phyloP scores from a whole-genome alignment of 768 basidiomycete genomes.

The Boletus sp. region DNA sequence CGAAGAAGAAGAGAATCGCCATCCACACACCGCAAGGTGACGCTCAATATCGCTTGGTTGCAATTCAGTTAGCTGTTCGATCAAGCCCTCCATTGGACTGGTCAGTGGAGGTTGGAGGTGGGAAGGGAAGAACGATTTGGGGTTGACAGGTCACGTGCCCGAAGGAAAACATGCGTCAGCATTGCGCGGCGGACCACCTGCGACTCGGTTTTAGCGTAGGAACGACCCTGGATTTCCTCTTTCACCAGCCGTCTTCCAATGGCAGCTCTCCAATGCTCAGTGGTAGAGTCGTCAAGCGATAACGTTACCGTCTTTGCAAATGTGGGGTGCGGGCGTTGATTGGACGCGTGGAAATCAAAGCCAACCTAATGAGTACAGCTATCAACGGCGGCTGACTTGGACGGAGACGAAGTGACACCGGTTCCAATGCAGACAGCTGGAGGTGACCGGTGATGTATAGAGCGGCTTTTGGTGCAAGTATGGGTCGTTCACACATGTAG shows the following conservation, averaged over 20 bases:
- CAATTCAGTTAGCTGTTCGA: conserved; percentile 10
- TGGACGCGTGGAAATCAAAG: conserved; percentile 3
- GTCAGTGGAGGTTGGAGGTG: conserved; percentile 5
- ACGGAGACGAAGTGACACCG: background rate
- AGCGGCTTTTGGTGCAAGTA: conserved; percentile 9
- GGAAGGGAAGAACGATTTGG: conserved; percentile 1
- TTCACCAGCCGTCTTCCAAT: background rate
- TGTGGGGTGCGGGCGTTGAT: conserved; percentile 7
- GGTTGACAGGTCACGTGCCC: conserved; percentile 24
- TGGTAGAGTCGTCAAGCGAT: background rate
- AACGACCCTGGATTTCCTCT: background rate
- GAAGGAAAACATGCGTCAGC: conserved; percentile 10
- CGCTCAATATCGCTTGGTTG: conserved; percentile 14
- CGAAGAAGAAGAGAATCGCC: conserved; percentile 20
- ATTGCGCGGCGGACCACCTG: background rate
- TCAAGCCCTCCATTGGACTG: background rate
- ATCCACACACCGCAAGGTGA: conserved; percentile 15
- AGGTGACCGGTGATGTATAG: conserved; percentile 12
- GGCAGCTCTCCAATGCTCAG: background rate
- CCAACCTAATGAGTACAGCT: background rate
- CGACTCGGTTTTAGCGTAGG: background rate
- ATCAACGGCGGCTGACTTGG: background rate
- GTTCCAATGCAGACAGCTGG: conserved; percentile 2
- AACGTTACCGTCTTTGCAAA: background rate
- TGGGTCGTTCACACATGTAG: conserved; percentile 19